These are phyloP conservation scores for Fraxinus platypoda DNA, from an alignment of 305 asterid genomes.

Conservation along the genomic window DNA sequence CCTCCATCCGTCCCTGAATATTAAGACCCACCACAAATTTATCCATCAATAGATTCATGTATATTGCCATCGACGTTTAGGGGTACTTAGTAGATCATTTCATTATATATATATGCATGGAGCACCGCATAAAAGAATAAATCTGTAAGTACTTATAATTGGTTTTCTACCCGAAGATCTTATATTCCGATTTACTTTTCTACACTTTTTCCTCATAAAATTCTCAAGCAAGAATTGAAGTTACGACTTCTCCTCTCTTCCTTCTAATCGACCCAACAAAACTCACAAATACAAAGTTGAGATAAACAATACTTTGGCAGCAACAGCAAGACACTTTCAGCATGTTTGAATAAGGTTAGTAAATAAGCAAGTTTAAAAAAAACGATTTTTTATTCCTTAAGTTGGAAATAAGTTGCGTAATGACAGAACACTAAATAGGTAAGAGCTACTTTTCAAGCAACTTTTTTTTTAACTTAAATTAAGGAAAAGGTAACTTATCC, in stretches of 20 bases:
- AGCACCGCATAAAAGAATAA: background rate
- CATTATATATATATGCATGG: background rate
- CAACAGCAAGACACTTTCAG: background rate
- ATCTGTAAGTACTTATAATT: background rate
- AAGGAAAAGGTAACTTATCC: background rate
- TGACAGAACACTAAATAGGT: background rate
- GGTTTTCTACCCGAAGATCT: background rate
- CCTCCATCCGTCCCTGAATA: too few species aligned
- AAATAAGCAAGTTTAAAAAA: background rate
- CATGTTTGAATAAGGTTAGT: background rate
- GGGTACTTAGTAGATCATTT: too few species aligned
- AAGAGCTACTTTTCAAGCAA: background rate
- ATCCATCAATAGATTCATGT: background rate
- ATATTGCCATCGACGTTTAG: too few species aligned
- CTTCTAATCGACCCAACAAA: background rate
- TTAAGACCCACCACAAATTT: background rate
- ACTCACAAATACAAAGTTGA: background rate
- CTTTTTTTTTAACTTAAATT: background rate
- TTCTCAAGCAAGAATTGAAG: background rate
- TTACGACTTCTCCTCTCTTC: background rate
- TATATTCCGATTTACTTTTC: background rate
- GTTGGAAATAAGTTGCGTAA: background rate
- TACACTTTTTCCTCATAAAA: background rate
- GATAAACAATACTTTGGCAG: background rate
- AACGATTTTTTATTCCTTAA: background rate